A percentile compares a stretch with the other conserved stretches of the same genome.
Conservation (phyloP, 352 stramenopile species). For the Globisporangium parvum region DNA sequence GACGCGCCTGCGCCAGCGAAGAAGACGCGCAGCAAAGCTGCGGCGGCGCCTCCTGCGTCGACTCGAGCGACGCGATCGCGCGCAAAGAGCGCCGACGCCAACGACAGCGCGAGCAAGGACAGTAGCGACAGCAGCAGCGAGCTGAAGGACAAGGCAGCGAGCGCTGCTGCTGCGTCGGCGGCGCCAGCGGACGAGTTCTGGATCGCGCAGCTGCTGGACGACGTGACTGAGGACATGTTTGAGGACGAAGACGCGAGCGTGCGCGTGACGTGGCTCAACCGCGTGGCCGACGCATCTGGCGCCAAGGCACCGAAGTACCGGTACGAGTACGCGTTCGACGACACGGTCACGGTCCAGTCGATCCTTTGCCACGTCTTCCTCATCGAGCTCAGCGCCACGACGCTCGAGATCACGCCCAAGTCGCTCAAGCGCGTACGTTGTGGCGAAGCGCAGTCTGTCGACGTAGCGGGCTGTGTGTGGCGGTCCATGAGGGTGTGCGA, state of each 20-base stretch:
- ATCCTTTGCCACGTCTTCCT: constrained; percentile 76
- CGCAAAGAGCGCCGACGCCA: background rate
- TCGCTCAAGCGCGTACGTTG: constrained; percentile 39
- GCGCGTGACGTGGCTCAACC: constrained; percentile 61
- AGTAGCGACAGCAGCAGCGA: constrained; percentile 6
- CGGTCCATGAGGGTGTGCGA: too few species aligned
- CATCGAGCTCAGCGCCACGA: constrained; percentile 26
- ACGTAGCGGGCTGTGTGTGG: too few species aligned
- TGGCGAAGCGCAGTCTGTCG: too few species aligned
- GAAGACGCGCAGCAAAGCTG: constrained; percentile 1
- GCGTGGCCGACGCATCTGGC: constrained; percentile 2
- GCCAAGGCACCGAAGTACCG: constrained; percentile 9
- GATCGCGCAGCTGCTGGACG: constrained; percentile 65
- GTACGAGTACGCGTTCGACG: constrained; percentile 58
- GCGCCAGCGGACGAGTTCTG: constrained; percentile 39
- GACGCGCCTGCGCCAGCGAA: constrained; percentile 2
- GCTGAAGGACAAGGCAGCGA: background rate
- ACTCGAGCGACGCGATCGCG: background rate
- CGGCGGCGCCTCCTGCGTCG: background rate
- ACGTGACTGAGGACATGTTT: constrained; percentile 76
- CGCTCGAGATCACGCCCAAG: constrained; percentile 59
- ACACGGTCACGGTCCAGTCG: constrained; percentile 50
- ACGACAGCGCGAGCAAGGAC: background rate
- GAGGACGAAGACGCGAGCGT: constrained; percentile 38
- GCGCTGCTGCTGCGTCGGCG: background rate